phyloP scores from a whole-genome alignment of 2,329 filamentous ascomycete species.

The Neofusicoccum kwambonambiense region DNA sequence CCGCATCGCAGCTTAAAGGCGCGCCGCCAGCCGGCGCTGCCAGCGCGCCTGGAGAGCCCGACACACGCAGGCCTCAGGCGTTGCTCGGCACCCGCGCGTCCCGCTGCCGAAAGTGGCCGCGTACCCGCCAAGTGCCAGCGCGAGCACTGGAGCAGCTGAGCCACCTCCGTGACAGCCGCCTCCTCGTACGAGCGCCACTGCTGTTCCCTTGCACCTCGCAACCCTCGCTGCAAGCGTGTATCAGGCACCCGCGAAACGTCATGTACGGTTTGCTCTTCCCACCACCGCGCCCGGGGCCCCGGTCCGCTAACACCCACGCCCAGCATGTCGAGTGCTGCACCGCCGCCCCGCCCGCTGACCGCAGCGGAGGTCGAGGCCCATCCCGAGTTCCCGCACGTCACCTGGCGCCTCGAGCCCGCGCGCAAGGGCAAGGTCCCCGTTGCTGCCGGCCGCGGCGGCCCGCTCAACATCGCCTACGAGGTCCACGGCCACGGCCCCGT shows the following conservation, averaged over 20 bases:
- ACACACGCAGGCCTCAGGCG: neutral
- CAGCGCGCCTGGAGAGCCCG: too few relatives aligned
- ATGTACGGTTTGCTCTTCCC: conserved; percentile 10
- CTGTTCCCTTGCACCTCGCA: neutral
- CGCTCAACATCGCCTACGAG: conserved; percentile 74
- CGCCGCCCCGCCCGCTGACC: conserved; percentile 40
- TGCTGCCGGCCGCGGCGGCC: conserved; percentile 70
- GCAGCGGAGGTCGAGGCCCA: conserved; percentile 61
- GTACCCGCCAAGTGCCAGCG: conserved; percentile 2
- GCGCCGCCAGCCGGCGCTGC: too few relatives aligned
- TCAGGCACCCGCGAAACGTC: conserved; percentile 3
- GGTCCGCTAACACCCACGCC: neutral
- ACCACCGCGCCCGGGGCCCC: neutral
- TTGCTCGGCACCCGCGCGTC: conserved; percentile 3
- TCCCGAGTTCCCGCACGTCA: conserved; percentile 64
- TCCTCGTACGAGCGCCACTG: conserved; percentile 5
- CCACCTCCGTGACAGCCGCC: conserved; percentile 10
- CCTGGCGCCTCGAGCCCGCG: conserved; percentile 69
- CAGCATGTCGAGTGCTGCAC: conserved; percentile 1
- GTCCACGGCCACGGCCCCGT: conserved; percentile 72
- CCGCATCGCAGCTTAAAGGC: too few relatives aligned
- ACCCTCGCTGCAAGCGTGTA: neutral
- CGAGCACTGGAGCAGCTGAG: neutral
- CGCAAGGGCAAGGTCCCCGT: conserved; percentile 61
- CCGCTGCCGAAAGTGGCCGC: conserved; percentile 8